A percentile compares a stretch with the other conserved stretches of the same genome.
phyloP scores from a whole-genome alignment of 768 basidiomycete species.

The Tylopilus vinaceipallidus region DNA sequence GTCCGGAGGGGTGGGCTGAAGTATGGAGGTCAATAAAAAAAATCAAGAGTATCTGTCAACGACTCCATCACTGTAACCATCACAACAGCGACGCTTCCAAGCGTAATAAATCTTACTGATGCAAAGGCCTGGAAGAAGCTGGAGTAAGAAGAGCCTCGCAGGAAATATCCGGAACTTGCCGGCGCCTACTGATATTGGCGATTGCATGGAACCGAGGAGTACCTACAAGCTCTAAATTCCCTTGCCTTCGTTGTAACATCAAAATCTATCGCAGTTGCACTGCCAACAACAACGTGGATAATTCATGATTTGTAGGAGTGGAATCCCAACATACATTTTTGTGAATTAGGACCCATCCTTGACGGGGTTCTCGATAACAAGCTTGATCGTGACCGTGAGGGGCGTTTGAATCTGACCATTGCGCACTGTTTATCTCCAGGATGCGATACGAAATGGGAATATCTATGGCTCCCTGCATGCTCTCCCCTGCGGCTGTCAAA shows the following conservation, averaged over 20 bases:
- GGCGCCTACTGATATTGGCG: constrained; percentile 9
- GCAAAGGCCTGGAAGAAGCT: constrained; percentile 25
- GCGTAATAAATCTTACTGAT: constrained; percentile 26
- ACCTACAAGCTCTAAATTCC: constrained; percentile 11
- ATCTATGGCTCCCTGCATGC: constrained; percentile 1
- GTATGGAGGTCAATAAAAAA: constrained; percentile 3
- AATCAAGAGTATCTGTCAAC: constrained; percentile 5
- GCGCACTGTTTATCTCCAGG: constrained; percentile 19
- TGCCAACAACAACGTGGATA: constrained; percentile 1
- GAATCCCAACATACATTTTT: constrained; percentile 14
- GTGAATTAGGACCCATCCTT: constrained; percentile 3
- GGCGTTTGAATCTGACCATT: constrained; percentile 19
- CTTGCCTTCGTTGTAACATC: constrained; percentile 24
- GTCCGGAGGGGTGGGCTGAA: background rate
- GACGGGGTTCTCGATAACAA: constrained; percentile 12
- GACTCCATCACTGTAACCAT: constrained; percentile 27
- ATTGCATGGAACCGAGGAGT: constrained; percentile 19
- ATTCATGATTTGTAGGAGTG: constrained; percentile 6
- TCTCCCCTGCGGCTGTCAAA: background rate
- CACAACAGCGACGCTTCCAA: constrained; percentile 24
- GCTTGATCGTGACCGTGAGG: constrained; percentile 15
- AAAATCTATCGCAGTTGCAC: constrained; percentile 16
- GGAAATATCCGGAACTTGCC: constrained; percentile 24
- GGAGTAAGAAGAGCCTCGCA: constrained; percentile 9
- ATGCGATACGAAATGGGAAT: constrained; percentile 4